Base-by-base conservation (phyloP, 108 stramenopile genomes). In the Cylindrotheca fusiformis region DNA sequence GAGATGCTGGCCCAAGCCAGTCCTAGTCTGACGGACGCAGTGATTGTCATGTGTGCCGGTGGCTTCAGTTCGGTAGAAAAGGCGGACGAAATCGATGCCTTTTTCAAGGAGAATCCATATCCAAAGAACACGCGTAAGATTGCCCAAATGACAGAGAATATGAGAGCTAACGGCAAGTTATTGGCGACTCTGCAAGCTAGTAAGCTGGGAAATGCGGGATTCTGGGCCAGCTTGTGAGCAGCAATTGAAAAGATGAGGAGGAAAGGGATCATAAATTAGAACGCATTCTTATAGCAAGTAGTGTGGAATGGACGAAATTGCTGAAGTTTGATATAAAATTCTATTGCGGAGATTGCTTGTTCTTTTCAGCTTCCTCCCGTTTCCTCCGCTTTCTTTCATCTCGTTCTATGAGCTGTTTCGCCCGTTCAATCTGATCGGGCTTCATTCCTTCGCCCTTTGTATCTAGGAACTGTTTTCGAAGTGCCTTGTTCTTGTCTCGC, bases 51-150 rank as follows among this genome's bases (percentile, higher is more conserved):
- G 68, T 94, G 88, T 52, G 75, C 79, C 63, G 90, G 92, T 18
- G 78, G 82, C 1, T 97, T 95, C 78, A 85, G 80, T 54, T 65
- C 79, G 4, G 61, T 69, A 17, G 90, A 79, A 58, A 92, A 79
- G 80, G 96, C 95, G 31, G 82, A 91, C 46, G 97, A 98, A 65
- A 93, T 98, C 49, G 90, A 92, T 52, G 63, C 62, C 2, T 96
- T 96, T 61, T 96, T 98, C 79, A 75, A 83, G 48, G 72, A 64
- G 0, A 76, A 93, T 67, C 84, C 89, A 14, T 54, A 94, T 22
- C 94, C 97, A 10, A 72, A 65, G 52, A 89, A 65, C 58, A 60
- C 80, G 30, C 78, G 97, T 27, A 94, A 92, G 67, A 94, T 96
- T 71, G 75, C 80, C 30, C 95, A 96, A 71, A 87, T 80, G 50